phyloP scores from a whole-genome alignment of 305 asterid genomes.

The Fraxinus angustifolia region DNA sequence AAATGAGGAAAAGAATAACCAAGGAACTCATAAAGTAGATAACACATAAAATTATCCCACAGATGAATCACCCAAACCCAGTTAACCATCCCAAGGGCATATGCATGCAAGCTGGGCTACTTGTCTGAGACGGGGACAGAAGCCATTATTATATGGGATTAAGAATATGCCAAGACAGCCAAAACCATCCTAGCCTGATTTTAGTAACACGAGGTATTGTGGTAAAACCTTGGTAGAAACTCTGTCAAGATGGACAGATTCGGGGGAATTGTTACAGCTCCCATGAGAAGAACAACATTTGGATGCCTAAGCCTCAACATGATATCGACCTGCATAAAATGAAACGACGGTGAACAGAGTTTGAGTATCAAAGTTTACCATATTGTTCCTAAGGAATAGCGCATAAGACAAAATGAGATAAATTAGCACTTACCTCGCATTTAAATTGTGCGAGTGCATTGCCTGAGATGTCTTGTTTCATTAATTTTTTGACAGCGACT shows the following conservation, averaged over 20 bases:
- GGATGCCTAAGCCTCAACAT: slow-evolving; percentile 97
- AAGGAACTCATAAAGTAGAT: neutral
- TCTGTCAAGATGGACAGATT: slow-evolving; percentile 92
- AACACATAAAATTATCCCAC: neutral
- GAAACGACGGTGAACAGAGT: neutral
- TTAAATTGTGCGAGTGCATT: slow-evolving; percentile 84
- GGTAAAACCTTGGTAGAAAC: slow-evolving; percentile 73
- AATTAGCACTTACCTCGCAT: slow-evolving; percentile 64
- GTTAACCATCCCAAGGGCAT: neutral
- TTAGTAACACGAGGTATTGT: neutral
- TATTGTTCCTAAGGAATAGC: slow-evolving; percentile 12
- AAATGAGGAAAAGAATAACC: neutral
- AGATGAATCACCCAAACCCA: neutral
- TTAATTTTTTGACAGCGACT: slow-evolving; percentile 92
- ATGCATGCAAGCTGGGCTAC: neutral
- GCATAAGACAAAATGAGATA: neutral
- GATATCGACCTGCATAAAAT: slow-evolving; percentile 59
- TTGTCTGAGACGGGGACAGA: neutral
- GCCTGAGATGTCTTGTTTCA: slow-evolving; percentile 96
- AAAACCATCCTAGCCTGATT: slow-evolving; percentile 7
- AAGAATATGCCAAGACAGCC: slow-evolving; percentile 5
- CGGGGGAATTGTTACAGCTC: slow-evolving; percentile 91
- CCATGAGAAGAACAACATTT: slow-evolving; percentile 93
- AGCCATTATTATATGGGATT: neutral
- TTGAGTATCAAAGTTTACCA: neutral